A percentile compares a stretch with the other conserved stretches of the same genome.
phyloP scores from a whole-genome alignment of 2,329 filamentous ascomycete species.

The Leptoxyphium fumago region DNA sequence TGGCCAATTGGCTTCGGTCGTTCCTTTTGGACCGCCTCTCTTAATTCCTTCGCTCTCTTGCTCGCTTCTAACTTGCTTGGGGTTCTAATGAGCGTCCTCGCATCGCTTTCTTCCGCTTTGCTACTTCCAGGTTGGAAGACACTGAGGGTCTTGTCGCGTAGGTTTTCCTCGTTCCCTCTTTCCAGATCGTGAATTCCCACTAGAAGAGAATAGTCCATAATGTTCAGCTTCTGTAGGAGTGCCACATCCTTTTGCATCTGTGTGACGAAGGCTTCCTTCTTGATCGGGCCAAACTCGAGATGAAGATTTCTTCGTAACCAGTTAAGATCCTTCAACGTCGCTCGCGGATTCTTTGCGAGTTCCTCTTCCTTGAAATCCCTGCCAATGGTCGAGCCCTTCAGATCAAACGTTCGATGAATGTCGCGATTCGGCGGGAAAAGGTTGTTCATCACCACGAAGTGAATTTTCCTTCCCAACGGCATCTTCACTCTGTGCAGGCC shows the following conservation, averaged over 20 bases:
- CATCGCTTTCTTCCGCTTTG: conserved; percentile 18
- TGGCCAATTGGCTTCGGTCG: conserved; percentile 86
- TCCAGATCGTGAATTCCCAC: conserved; percentile 85
- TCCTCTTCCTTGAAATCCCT: conserved; percentile 83
- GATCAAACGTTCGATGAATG: conserved; percentile 90
- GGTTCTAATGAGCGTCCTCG: conserved; percentile 53
- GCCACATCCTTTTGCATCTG: conserved; percentile 81
- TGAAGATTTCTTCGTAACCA: conserved; percentile 79
- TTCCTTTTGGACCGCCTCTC: conserved; percentile 84
- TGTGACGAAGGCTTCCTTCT: conserved; percentile 75
- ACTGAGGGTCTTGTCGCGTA: conserved; percentile 76
- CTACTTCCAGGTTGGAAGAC: conserved; percentile 83
- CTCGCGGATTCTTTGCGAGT: conserved; percentile 73
- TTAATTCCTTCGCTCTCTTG: conserved; percentile 76
- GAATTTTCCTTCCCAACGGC: conserved; percentile 93
- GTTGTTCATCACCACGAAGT: conserved; percentile 99
- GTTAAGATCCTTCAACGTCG: conserved; percentile 91
- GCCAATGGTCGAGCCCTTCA: conserved; percentile 92
- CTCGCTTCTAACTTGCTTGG: conserved; percentile 87
- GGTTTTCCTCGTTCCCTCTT: conserved; percentile 86
- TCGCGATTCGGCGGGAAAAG: conserved; percentile 93
- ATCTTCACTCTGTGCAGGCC: conserved; percentile 96
- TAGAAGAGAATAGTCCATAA: conserved; percentile 97
- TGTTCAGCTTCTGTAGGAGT: conserved; percentile 73
- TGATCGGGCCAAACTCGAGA: conserved; percentile 75